Evolutionary conservation across 73 alveolate species (phyloP), one percentile per base, ranked within the genome.

Genomic region (Strombidium stylifer): DNA sequence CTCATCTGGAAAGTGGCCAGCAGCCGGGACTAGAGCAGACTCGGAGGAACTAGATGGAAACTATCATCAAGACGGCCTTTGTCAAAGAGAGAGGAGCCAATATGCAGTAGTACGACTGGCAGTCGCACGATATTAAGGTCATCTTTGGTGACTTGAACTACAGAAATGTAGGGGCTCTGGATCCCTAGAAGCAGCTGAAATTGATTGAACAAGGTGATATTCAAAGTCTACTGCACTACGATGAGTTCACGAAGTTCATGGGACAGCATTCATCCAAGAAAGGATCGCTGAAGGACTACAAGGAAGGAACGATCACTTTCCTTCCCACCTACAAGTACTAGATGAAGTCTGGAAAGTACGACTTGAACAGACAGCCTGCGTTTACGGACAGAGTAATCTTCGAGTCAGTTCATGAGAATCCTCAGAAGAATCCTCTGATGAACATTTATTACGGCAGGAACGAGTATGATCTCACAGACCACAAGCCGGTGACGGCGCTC

Each of bases 321-420:
- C 73, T 78, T 42, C 99, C 99, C 1, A 94, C 99, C 10, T 96
- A 96, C 77, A 94, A 96, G 84, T 96, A 66, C 77, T 86, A 82
- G 51, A 40, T 39, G 8, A 87, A 82, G 21, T 96, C 92, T 69
- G 89, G 92, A 27, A 92, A 96, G 37, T 92, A 96, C n/a, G 86
- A 90, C 60, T 84, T 86, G 81, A 40, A 77, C 35, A 81, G 98
- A 70, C 73, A 69, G 15, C 99, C 99, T 15, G 93, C 99, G 15
- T 96, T 97, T 95, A 76, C 96, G 41, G 99, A 96, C 79, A 69
- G 99, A 70, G 82, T 96, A 5, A 73, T 93, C 16, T 89, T 44
- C 51, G 78, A 64, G 19, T 51, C 64, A 26, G 41, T 40, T 40
- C 37, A 53, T 41, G 45, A 64, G 42, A 10, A 32, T 4, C 4